Percentiles rank a stretch among this genome's conserved stretches.
These are phyloP conservation scores for Pleurotus sapidus DNA, from an alignment of 768 basidiomycete genomes.

Conservation along the genomic window DNA sequence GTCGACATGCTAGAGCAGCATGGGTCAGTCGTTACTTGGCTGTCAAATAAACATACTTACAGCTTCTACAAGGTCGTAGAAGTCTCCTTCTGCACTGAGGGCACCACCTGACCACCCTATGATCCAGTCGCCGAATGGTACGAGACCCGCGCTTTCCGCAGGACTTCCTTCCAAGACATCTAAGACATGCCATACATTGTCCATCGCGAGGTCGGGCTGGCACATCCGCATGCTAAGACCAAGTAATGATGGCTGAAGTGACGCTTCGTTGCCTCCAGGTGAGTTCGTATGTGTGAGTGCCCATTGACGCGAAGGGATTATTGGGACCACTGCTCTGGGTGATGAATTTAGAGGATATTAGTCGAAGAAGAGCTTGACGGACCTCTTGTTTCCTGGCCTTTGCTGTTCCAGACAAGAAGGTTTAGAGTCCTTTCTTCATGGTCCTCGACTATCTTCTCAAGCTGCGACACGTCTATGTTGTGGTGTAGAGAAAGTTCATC, in stretches of 20 bases:
- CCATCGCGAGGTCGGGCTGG: slow-evolving; percentile 81
- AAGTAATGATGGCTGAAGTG: slow-evolving; percentile 80
- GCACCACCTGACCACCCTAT: slow-evolving; percentile 95
- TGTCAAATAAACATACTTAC: slow-evolving; percentile 40
- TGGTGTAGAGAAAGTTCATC: slow-evolving; percentile 49
- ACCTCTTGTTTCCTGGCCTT: slow-evolving; percentile 72
- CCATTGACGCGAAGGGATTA: slow-evolving; percentile 87
- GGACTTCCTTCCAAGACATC: slow-evolving; percentile 96
- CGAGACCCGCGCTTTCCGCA: slow-evolving; percentile 93
- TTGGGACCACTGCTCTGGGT: slow-evolving; percentile 62
- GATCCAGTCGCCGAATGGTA: slow-evolving; percentile 76
- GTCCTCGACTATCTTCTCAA: slow-evolving; percentile 80
- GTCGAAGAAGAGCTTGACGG: slow-evolving; percentile 14
- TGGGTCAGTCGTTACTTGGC: not conserved
- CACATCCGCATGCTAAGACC: slow-evolving; percentile 94
- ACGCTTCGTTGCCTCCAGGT: slow-evolving; percentile 34
- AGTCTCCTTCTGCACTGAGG: slow-evolving; percentile 88
- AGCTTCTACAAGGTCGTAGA: slow-evolving; percentile 93
- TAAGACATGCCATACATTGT: slow-evolving; percentile 97
- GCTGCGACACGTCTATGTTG: slow-evolving; percentile 62
- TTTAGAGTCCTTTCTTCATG: slow-evolving; percentile 72
- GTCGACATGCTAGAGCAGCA: slow-evolving; percentile 71
- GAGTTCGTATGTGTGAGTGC: slow-evolving; percentile 41
- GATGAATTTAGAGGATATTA: slow-evolving; percentile 2
- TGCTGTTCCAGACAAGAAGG: slow-evolving; percentile 82